Conservation (phyloP, 106 monocot genomes). For the Posidonia australis region DNA sequence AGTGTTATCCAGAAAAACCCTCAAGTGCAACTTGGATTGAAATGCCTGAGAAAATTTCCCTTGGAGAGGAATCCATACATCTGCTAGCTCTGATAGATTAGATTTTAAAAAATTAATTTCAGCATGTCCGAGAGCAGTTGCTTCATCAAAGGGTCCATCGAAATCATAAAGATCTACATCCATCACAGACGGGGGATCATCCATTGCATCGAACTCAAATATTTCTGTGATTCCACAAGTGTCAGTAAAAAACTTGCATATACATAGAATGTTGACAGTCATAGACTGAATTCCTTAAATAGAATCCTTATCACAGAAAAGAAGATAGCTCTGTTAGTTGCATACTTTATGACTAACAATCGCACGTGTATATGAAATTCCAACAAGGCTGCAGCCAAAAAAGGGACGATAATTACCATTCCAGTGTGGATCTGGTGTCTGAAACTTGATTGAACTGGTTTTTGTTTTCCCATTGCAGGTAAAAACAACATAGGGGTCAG, state of each 20-base stretch:
- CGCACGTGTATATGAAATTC: background rate
- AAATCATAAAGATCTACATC: conserved; percentile 62
- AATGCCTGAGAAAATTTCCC: conserved; percentile 62
- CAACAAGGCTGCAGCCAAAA: background rate
- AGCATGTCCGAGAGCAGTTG: conserved; percentile 49
- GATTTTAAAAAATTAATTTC: conserved; percentile 80
- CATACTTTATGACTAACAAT: no score
- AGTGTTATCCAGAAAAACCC: conserved; percentile 68
- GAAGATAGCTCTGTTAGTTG: no score
- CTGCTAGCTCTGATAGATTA: conserved; percentile 63
- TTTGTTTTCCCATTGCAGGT: conserved; percentile 66
- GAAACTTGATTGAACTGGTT: conserved; percentile 86
- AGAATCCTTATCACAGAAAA: background rate
- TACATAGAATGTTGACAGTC: background rate
- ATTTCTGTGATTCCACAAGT: conserved; percentile 40
- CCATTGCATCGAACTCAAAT: conserved; percentile 86
- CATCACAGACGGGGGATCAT: conserved; percentile 79
- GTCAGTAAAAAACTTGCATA: background rate
- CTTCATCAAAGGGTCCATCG: conserved; percentile 66
- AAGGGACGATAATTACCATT: conserved; percentile 40
- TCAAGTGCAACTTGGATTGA: conserved; percentile 61
- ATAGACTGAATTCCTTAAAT: background rate
- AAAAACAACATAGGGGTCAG: conserved; percentile 75
- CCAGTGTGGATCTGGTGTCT: conserved; percentile 59
- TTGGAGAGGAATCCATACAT: conserved; percentile 70